Evolutionary conservation across 1,284 basidiomycete species (phyloP).

Genomic region (Cryptococcus neoformans): DNA sequence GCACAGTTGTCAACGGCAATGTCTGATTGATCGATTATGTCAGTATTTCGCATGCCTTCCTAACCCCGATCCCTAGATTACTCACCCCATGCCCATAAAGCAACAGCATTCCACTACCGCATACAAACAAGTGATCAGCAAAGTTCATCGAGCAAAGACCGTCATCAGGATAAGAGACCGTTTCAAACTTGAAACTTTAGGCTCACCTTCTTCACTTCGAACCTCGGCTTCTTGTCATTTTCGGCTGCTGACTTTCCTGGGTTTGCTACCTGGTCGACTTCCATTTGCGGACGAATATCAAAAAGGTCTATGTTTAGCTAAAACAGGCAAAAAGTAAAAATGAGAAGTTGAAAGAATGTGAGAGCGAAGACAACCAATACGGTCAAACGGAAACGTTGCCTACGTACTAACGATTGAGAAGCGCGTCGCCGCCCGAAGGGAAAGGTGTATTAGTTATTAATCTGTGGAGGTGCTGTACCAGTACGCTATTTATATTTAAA

Average conservation of each 20-base stretch:
- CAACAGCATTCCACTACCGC: constrained; percentile 87
- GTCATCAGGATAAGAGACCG: not conserved
- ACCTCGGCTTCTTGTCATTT: constrained; percentile 62
- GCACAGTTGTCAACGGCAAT: constrained; percentile 96
- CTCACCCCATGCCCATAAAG: constrained; percentile 94
- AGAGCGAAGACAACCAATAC: not conserved
- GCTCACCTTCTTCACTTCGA: constrained; percentile 92
- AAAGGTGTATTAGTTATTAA: too few species aligned
- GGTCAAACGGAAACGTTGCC: not conserved
- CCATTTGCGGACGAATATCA: constrained; percentile 29
- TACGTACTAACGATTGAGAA: not conserved
- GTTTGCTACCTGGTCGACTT: constrained; percentile 50
- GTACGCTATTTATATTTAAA: too few species aligned
- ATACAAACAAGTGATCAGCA: constrained; percentile 1
- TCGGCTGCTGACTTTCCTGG: constrained; percentile 20
- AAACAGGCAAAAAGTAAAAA: too few species aligned
- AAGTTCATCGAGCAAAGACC: constrained; percentile 3
- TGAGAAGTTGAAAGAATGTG: not conserved
- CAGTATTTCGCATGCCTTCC: not conserved
- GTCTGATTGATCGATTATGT: constrained; percentile 53
- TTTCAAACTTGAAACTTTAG: not conserved
- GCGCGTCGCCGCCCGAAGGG: not conserved
- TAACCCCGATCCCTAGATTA: constrained; percentile 3
- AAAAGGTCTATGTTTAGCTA: not conserved
- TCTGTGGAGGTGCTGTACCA: too few species aligned